Evolutionary conservation across 306 rosid species (phyloP), one percentile per base, ranked within the genome.

Genomic region (Cicer cuneatum): DNA sequence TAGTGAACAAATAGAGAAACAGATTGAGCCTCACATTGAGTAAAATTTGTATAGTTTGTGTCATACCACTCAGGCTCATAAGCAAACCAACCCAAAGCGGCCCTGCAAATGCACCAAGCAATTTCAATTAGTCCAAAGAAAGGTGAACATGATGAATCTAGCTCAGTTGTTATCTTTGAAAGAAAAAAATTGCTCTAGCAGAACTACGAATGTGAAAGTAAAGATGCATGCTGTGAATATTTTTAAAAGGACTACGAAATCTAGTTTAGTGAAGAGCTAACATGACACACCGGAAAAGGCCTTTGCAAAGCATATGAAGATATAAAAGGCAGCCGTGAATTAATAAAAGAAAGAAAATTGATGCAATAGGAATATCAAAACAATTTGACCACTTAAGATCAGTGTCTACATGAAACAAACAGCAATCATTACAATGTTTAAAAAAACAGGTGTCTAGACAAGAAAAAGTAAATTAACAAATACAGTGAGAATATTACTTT

Each of bases 1-100:
- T n/a, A n/a, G n/a, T n/a, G n/a, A n/a, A n/a, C n/a, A n/a, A n/a
- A n/a, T n/a, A n/a, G 78, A 78, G 90, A 89, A 73, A 90, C 90
- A 67, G 96, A 90, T 37, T 90, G 97, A 71, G 97, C 97, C 85
- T 93, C 97, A 49, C 97, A 89, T 75, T 87, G 97, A 60, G 96
- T 72, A 77, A 89, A 93, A 84, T 85, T 93, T 74, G 84, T 68
- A 57, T 87, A 78, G 71, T 83, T 87, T 62, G 87, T 78, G 78
- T 93, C 98, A 70, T 78, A 93, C 98, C 97, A 93, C n/a, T 67
- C 93, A 11, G 90, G 90, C 77, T 82, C 86, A 71, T 76, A 53
- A 65, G 98, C 90, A 90, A 93, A 93, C n/a, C n/a, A 93, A 66
- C 98, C 94, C 77, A 93, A 80, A 69, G n/a, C n/a, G n/a, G n/a